Evolutionary conservation across 768 basidiomycete species (phyloP).

Genomic region (Pluteus cervinus): DNA sequence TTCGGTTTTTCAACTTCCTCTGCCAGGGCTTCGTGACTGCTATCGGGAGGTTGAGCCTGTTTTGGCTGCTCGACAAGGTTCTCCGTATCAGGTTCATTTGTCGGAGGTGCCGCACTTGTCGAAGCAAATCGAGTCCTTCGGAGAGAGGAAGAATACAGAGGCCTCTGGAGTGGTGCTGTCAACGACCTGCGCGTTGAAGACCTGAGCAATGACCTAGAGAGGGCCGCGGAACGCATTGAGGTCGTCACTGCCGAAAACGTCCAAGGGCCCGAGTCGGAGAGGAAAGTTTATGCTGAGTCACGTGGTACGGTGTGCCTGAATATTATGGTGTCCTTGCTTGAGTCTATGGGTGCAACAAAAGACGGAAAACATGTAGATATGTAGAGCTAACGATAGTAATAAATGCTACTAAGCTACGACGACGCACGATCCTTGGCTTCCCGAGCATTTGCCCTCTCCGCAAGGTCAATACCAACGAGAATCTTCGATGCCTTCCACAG

Average conservation of each 20-base stretch:
- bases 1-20: slow-evolving; percentile 44
- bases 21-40: slow-evolving; percentile 11
- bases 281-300: too few relatives aligned
- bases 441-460: slow-evolving; percentile 69
- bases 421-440: slow-evolving; percentile 23
- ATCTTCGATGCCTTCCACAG: slow-evolving; percentile 98
- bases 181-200: slow-evolving; percentile 15
- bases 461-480: slow-evolving; percentile 88
- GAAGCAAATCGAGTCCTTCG: slow-evolving; percentile 10
- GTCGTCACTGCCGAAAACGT: too few relatives aligned
- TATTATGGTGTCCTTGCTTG: too few relatives aligned
- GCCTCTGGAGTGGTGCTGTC: too few relatives aligned
- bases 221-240: slow-evolving; percentile 33
- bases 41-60: slow-evolving; percentile 11
- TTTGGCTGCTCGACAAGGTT: slow-evolving; percentile 8
- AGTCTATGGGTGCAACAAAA: slow-evolving; percentile 5
- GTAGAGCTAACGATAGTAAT: neutral
- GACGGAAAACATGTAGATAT: slow-evolving; percentile 1
- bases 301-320: too few relatives aligned
- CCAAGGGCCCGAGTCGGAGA: too few relatives aligned
- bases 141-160: slow-evolving; percentile 9
- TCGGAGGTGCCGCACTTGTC: slow-evolving; percentile 7
- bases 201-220: slow-evolving; percentile 33
- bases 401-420: slow-evolving; percentile 1
- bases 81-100: slow-evolving; percentile 9